Percentiles rank a stretch among this genome's conserved stretches.
Evolutionary conservation across 106 monocot species (phyloP).

Genomic region (Vanilla planifolia): DNA sequence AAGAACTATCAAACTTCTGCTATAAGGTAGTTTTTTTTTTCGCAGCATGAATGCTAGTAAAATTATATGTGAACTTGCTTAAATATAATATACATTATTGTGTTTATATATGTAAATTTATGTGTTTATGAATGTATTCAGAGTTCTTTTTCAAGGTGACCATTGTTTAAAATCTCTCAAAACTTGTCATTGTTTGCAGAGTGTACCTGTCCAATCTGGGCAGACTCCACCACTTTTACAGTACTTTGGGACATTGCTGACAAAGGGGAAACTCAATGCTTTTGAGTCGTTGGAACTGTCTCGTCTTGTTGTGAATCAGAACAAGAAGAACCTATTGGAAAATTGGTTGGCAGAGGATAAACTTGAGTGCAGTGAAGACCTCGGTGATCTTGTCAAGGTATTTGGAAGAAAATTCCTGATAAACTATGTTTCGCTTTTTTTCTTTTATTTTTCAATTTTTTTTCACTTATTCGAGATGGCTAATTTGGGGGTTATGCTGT

Average conservation of each 20-base stretch:
- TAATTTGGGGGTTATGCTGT: background rate
- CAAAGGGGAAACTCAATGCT: slow-evolving; percentile 84
- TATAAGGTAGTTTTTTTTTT: no score
- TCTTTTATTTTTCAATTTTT: slow-evolving; percentile 1
- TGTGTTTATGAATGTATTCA: no score
- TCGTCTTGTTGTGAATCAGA: slow-evolving; percentile 97
- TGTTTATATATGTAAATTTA: no score
- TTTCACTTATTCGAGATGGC: no score
- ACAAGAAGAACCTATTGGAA: slow-evolving; percentile 94
- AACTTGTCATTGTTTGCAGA: no score
- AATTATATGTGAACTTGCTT: no score
- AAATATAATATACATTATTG: no score
- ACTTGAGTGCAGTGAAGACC: slow-evolving; percentile 98
- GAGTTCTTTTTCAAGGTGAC: no score
- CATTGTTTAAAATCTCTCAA: no score
- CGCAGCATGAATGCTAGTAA: no score
- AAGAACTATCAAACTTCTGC: no score
- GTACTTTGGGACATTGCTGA: slow-evolving; percentile 96
- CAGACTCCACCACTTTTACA: slow-evolving; percentile 95
- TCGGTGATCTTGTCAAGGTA: slow-evolving; percentile 99
- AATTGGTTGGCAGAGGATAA: slow-evolving; percentile 99
- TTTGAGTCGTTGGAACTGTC: slow-evolving; percentile 97
- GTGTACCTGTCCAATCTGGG: slow-evolving; percentile 96
- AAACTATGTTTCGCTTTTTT: background rate
- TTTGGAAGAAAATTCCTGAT: background rate